Base-by-base conservation (phyloP, 306 rosid genomes). In the Comarum palustre region DNA sequence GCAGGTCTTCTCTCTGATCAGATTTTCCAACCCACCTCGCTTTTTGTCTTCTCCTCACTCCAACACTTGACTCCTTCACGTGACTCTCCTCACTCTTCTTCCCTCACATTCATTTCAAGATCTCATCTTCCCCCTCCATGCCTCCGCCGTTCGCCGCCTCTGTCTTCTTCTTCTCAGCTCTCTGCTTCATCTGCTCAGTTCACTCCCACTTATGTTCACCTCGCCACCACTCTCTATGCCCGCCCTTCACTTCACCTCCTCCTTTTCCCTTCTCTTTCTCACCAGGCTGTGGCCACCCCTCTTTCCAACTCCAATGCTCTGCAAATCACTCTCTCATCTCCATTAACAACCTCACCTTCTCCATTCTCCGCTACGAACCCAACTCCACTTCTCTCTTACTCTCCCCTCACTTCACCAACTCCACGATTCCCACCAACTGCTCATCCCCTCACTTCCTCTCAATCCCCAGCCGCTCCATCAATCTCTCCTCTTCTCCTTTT, bases 221-320 rank as follows among this genome's bases (percentile, higher is more conserved):
- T 0, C 78, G 54, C 31, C 27, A 69, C 2, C 60, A 32, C 4
- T 31, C 76, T 42, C 45, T 68, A 0, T 93, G 96, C 13, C 97
- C 97, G 2, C 91, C 96, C 3, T 91, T 88, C 80, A 20, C 83
- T 25, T 68, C 96, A 27, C 3, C 57, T 4, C 92, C 78, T 4
- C 50, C 86, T 1, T 94, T 77, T 63, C 99, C 99, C 1, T 94
- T 94, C 82, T 94, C 99, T 6, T 77, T 80, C 24, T 61, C 84
- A 0, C 91, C 86, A 0, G 96, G 96, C 0, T 88, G 94, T 17
- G 99, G 99, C 66, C 99, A 94, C 87, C 99, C 99, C 17, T 87
- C 87, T 12, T 91, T 94, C 74, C 97, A 91, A 16, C 45, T 94
- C 0, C 80, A 70, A 4, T 94, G 99, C 66, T 75, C 89, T 6